Conservation (phyloP, 352 stramenopile genomes). For the Pythium volutum region DNA sequence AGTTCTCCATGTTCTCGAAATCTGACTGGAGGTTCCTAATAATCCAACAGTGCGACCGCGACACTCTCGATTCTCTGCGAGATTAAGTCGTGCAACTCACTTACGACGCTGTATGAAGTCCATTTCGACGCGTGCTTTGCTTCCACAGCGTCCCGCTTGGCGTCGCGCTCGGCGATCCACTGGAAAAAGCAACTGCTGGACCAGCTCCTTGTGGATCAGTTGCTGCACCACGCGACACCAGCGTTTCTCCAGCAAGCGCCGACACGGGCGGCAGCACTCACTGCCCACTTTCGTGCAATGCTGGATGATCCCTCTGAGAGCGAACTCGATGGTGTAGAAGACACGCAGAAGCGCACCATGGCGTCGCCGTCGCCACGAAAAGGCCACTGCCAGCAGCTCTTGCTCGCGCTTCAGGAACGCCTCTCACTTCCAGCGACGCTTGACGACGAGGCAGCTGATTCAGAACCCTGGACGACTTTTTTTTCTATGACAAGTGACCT, state of each 20-base stretch:
- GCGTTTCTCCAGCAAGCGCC: neutral
- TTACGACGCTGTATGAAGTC: slow-evolving; percentile 30
- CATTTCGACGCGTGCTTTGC: slow-evolving; percentile 30
- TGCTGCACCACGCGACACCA: slow-evolving; percentile 24
- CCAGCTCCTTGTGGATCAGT: slow-evolving; percentile 34
- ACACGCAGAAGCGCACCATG: neutral
- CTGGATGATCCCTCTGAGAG: neutral
- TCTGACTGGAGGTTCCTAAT: neutral
- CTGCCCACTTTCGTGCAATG: slow-evolving; percentile 6
- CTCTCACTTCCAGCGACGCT: neutral
- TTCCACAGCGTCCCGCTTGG: slow-evolving; percentile 20
- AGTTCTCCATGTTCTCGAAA: neutral
- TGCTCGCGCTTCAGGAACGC: neutral
- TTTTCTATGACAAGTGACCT: neutral
- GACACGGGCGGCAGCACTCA: neutral
- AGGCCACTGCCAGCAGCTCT: neutral
- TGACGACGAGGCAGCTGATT: neutral
- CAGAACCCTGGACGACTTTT: neutral
- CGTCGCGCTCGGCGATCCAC: slow-evolving; percentile 29
- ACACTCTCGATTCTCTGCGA: slow-evolving; percentile 28
- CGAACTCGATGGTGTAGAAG: neutral
- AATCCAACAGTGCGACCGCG: slow-evolving; percentile 32
- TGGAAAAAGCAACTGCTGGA: slow-evolving; percentile 31
- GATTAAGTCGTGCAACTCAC: slow-evolving; percentile 23
- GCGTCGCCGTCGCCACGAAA: neutral